Conservation (phyloP, 169 alveolate genomes). For the Toxoplasma gondii region DNA sequence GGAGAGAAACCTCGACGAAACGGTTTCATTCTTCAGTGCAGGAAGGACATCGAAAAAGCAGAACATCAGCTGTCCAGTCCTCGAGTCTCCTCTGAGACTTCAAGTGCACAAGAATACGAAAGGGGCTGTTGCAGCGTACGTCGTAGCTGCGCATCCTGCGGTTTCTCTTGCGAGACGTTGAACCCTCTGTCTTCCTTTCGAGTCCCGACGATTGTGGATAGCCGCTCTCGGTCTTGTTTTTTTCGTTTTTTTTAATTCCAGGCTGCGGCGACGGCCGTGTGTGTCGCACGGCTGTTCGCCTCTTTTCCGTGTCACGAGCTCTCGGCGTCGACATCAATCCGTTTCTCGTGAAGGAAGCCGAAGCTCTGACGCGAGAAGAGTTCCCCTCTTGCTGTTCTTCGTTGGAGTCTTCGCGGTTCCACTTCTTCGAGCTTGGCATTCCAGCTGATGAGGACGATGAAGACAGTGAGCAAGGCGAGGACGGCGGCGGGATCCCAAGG, state of each 20-base stretch:
- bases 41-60: no score
- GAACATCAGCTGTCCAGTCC: no score
- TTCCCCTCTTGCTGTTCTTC: neutral
- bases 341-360: neutral
- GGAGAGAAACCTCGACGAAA: no score
- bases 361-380: neutral
- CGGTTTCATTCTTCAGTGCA: no score
- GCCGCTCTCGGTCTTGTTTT: no score
- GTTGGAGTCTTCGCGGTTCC: neutral
- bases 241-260: neutral
- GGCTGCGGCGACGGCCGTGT: neutral
- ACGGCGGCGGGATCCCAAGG: neutral
- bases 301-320: neutral
- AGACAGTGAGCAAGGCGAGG: neutral
- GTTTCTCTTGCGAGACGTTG: no score
- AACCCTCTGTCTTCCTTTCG: no score
- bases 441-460: neutral
- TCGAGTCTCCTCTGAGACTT: no score
- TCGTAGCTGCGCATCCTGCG: no score
- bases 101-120: no score
- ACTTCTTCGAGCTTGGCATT: neutral
- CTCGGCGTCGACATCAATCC: constrained; percentile 3
- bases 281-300: neutral
- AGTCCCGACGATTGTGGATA: no score
- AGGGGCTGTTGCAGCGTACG: no score